Evolutionary conservation across 2,329 filamentous ascomycete species (phyloP), one percentile per base, ranked within the genome.

Genomic region (Fonsecaea multimorphosa): DNA sequence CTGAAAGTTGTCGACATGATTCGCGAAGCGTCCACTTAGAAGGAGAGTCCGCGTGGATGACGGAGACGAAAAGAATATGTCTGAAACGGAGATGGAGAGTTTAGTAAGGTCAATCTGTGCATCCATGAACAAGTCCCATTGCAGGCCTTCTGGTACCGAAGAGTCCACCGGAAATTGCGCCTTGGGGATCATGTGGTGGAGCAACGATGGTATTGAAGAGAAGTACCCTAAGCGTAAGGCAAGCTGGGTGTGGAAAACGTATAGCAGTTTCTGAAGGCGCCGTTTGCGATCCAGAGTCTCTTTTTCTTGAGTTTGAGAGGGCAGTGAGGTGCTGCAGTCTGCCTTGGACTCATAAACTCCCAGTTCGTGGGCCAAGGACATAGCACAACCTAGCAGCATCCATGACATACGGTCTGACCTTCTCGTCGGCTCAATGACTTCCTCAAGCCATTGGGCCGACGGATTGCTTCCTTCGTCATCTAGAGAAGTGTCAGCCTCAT

Each of bases 211-310:
- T 58, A 85, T 83, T 62, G 84, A 79, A 0, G 82, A 84, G 57
- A 81, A 81, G 72, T 80, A 83, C 16, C 80, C 83, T n/a, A 85
- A 76, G 16, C 83, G 75, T 76, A 81, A 83, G 12, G 83, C 81
- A 1, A 84, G 75, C 67, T 85, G 83, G 64, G 83, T 83, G 29
- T 83, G 80, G 67, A 84, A 81, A 1, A 85, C 80, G 56, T 79
- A 81, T 2, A 82, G 70, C 14, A 65, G 34, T 29, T n/a, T 61
- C 22, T 40, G 49, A 16, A 51, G 62, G 58, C 32, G n/a, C 24
- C 75, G 22, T 74, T 74, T 19, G 75, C 75, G 40, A 77, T 75
- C 19, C 19, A 31, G 22, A 29, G 16, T 31, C 14, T 24, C 51
- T 16, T 54, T 16, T 9, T 24, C 51, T 5, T 8, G 19, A 31